Conservation (phyloP, 73 alveolate species). For the Paramecium biaurelia region DNA sequence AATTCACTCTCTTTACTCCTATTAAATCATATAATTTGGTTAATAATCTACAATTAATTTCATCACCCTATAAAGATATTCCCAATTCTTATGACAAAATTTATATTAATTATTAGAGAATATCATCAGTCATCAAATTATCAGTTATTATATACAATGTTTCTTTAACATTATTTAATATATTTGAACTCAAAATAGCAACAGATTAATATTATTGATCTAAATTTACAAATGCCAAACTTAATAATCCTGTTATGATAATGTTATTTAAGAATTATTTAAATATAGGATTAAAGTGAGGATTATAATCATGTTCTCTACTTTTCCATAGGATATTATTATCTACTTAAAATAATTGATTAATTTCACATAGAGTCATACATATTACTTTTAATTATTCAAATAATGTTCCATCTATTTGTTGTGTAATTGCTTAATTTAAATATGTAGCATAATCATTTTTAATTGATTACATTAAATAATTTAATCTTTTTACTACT, state of each 20-base stretch:
- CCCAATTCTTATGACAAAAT: slow-evolving; percentile 5
- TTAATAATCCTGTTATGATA: background rate
- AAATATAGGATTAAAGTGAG: slow-evolving; percentile 44
- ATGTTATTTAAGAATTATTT: background rate
- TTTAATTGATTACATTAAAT: slow-evolving; percentile 13
- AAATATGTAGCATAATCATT: slow-evolving; percentile 28
- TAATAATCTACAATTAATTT: background rate
- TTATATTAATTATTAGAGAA: background rate
- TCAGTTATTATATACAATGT: background rate
- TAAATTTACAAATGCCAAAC: background rate
- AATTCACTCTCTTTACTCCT: slow-evolving; percentile 28
- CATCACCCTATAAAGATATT: background rate
- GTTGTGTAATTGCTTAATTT: background rate
- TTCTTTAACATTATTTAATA: slow-evolving; percentile 11
- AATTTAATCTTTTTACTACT: slow-evolving; percentile 29
- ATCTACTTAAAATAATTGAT: slow-evolving; percentile 11
- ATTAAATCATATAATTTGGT: slow-evolving; percentile 22
- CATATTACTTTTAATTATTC: slow-evolving; percentile 24
- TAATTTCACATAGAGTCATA: slow-evolving; percentile 13
- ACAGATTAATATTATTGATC: slow-evolving; percentile 30
- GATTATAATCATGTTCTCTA: slow-evolving; percentile 27
- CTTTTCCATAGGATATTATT: slow-evolving; percentile 33
- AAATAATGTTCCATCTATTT: background rate
- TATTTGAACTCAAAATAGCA: background rate
- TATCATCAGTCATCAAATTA: slow-evolving; percentile 11